Conservation (phyloP, 768 basidiomycete genomes). For the Suillus variegatus region DNA sequence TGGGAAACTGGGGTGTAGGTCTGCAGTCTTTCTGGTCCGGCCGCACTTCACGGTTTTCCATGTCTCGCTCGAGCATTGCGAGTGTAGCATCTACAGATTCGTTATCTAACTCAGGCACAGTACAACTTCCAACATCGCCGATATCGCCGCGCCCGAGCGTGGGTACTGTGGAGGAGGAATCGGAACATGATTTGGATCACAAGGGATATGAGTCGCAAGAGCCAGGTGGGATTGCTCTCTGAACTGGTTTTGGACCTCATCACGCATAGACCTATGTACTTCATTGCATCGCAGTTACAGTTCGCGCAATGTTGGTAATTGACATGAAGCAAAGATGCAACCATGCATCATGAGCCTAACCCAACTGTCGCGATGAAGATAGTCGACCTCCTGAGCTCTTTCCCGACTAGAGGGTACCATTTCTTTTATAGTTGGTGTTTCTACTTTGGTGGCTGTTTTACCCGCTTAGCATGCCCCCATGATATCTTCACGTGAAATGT, state of each 20-base stretch:
- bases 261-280: background rate
- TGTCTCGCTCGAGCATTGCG: conserved; percentile 30
- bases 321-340: background rate
- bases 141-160: conserved; percentile 21
- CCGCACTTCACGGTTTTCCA: conserved; percentile 40
- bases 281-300: conserved; percentile 2
- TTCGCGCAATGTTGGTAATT: conserved; percentile 9
- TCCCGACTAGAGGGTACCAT: too few species aligned
- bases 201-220: conserved; percentile 19
- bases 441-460: too few species aligned
- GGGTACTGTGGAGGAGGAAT: conserved; percentile 27
- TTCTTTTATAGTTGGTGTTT: too few species aligned
- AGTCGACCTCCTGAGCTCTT: background rate
- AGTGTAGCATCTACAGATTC: conserved; percentile 29
- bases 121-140: conserved; percentile 11
- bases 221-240: conserved; percentile 32
- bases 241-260: conserved; percentile 12
- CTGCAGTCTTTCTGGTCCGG: conserved; percentile 51
- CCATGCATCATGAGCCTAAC: background rate
- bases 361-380: background rate
- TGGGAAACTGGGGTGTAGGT: conserved; percentile 44
- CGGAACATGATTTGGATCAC: conserved; percentile 20
- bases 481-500: too few species aligned
- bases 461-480: too few species aligned
- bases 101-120: conserved; percentile 12